Base-by-base conservation (phyloP, 306 rosid genomes). In the Senna siamea region DNA sequence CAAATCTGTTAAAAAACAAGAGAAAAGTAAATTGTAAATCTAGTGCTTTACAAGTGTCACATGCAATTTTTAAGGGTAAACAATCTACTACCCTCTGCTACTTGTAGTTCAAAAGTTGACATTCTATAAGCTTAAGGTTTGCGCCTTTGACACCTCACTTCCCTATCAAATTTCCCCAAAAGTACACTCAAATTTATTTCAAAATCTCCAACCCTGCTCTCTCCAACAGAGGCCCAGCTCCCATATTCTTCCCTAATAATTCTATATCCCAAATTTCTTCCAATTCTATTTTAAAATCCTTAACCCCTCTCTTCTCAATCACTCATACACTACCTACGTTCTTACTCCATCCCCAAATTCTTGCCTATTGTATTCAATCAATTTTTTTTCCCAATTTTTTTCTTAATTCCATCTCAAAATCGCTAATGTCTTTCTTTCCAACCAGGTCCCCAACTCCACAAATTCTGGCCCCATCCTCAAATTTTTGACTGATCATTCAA, bases 1-100 rank as follows among this genome's bases (percentile, higher is more conserved):
- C 58, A 66, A 58, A 50, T 23, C 43, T 19, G 69, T 6, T 48
- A 55, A 50, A 22, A 73, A 40, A 66, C 20, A 48, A n/a, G 1
- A 6, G 18, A 18, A 48, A 15, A 37, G 48, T 18, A 23, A 64
- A 72, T 47, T 18, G 43, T 46, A 57, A 66, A 73, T 66, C 12
- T 48, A 38, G 47, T 58, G 62, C 48, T 38, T 18, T 26, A 26
- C 40, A 32, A 19, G 40, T 14, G 13, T 63, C 22, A 59, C 37
- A 74, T 68, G 60, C 11, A 43, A 18, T 10, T 18, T 19, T 46
- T 46, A 46, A 14, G 18, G 18, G 51, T 46, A 46, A 46, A 46
- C 4, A 46, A 14, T 13, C 13, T 46, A 46, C 51, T 46, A 46
- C 51, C 2, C 14, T 41, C 47, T 41, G 47, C 18, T 5, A 13